Evolutionary conservation across 345 rosid species (phyloP), one percentile per base, ranked within the genome.

Genomic region (Angophora floribunda): DNA sequence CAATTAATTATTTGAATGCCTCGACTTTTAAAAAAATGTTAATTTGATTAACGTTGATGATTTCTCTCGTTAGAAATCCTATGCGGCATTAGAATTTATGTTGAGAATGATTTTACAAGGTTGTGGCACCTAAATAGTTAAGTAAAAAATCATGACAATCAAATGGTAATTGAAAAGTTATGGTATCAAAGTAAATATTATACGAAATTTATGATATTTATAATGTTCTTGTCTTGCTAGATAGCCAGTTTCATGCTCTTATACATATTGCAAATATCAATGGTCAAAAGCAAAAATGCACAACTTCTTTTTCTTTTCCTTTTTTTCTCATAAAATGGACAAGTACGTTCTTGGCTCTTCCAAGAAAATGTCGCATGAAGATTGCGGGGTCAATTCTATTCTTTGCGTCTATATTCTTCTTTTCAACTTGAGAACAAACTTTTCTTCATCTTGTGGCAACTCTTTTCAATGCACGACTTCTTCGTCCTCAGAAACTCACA

Each of bases 11-110:
- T 4, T 75, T 36, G 45, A 41, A 6, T 17, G 2, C 13, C 26
- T 5, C 2, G 19, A 41, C 13, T 70, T 70, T 17, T 67, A 53
- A 67, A 67, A 63, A 67, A 41, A 9, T 16, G 0, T 32, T 70
- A 2, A 32, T 3, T 63, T 1, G 32, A 63, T 36, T 63, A 9
- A 63, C 6, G 1, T 63, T 19, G 0, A n/a, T 2, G 0, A 36
- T 32, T 30, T 30, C 4, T 17, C 7, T 17, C 8, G 8, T 36
- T 2, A 45, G 3, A 17, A 17, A 36, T 70, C 44, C 3, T 1
- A 4, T 0, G 5, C 1, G 1, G 16, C 3, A 32, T 70, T 70
- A 17, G 24, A 17, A 70, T 4, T 70, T 70, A 32, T 32, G 13
- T 7, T 17, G 45, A 4, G 0, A 70, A 67, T 12, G 15, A 30